Conservation (phyloP, 2,329 filamentous ascomycete genomes). For the Alternaria angustiovoidea region DNA sequence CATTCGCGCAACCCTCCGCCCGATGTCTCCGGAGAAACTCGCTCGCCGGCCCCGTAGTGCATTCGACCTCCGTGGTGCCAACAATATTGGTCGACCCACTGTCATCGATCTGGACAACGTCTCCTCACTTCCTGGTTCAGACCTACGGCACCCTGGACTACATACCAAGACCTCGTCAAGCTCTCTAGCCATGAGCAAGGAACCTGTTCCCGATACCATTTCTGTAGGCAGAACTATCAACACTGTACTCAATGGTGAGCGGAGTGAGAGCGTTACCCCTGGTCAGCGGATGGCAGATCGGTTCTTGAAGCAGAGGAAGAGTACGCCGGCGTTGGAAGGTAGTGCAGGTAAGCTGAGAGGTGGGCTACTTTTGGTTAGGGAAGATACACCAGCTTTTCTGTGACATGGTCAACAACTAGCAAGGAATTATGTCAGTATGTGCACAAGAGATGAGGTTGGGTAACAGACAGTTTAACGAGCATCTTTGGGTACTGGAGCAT, state of each 20-base stretch:
- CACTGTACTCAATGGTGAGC: constrained; percentile 12
- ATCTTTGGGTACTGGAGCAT: neutral
- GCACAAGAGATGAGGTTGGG: neutral
- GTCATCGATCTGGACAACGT: neutral
- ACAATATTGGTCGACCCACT: neutral
- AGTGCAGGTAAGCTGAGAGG: constrained; percentile 9
- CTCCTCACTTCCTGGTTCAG: constrained; percentile 11
- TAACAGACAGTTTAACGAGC: neutral
- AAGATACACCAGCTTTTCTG: constrained; percentile 37
- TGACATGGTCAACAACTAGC: constrained; percentile 1
- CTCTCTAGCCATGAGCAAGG: constrained; percentile 26
- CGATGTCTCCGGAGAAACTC: constrained; percentile 32
- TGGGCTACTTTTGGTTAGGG: constrained; percentile 20
- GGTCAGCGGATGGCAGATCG: constrained; percentile 44
- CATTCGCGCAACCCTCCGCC: constrained; percentile 25
- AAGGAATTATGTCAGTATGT: neutral
- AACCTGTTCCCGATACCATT: constrained; percentile 19
- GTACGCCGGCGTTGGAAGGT: constrained; percentile 8
- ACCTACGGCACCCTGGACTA: constrained; percentile 12
- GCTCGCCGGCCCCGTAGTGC: constrained; percentile 41
- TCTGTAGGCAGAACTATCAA: constrained; percentile 22
- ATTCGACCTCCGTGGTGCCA: constrained; percentile 39
- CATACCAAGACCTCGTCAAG: constrained; percentile 17
- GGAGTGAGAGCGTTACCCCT: constrained; percentile 33
- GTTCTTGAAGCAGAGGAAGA: constrained; percentile 35